Percentiles rank a stretch among this genome's conserved stretches.
phyloP scores from a whole-genome alignment of 78 protist species.

The Trichosphaerium sp. region DNA sequence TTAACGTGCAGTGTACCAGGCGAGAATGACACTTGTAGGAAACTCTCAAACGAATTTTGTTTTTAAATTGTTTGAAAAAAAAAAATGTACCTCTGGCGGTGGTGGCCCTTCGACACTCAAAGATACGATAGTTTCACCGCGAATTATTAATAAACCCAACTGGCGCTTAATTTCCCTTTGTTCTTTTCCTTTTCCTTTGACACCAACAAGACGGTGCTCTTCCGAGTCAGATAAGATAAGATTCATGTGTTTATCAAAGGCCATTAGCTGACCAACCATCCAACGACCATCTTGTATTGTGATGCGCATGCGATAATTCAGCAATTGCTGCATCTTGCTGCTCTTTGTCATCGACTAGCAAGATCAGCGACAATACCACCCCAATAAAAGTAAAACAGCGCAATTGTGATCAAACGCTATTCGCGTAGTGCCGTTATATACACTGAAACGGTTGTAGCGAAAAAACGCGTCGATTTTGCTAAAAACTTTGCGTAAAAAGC shows the following conservation, averaged over 20 bases:
- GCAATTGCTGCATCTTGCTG: constrained; percentile 60
- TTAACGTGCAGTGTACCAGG: background rate
- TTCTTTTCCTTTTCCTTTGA: constrained; percentile 35
- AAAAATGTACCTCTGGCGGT: constrained; percentile 47
- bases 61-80: background rate
- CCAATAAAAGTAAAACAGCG: too few relatives aligned
- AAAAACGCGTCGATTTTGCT: too few relatives aligned
- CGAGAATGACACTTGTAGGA: background rate
- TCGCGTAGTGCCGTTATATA: too few relatives aligned
- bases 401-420: too few relatives aligned
- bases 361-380: too few relatives aligned
- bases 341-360: constrained; percentile 58
- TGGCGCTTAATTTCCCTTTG: constrained; percentile 66
- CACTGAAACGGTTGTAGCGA: too few relatives aligned
- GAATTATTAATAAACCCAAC: constrained; percentile 82
- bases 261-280: constrained; percentile 89
- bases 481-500: too few relatives aligned
- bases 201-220: constrained; percentile 69
- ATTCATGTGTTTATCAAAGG: constrained; percentile 98
- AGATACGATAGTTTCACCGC: constrained; percentile 90
- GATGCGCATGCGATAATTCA: constrained; percentile 81
- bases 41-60: background rate
- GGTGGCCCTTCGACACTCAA: constrained; percentile 87
- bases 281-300: constrained; percentile 75
- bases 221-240: constrained; percentile 86